Evolutionary conservation across 1,284 basidiomycete species (phyloP).

Genomic region (Gomphus bonarii): DNA sequence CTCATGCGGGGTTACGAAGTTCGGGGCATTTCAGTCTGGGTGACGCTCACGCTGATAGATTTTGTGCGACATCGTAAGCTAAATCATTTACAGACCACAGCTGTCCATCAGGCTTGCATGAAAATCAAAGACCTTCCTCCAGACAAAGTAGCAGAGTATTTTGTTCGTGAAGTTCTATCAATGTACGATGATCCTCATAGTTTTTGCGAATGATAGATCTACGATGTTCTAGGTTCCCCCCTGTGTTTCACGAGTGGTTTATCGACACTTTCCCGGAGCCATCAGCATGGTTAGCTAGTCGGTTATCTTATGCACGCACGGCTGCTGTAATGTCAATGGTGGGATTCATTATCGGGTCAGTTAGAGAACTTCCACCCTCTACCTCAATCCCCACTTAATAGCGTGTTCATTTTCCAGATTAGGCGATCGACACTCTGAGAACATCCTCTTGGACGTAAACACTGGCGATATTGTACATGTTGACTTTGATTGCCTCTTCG

Average conservation of each 20-base stretch:
- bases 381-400: not conserved
- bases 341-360: conserved; percentile 90
- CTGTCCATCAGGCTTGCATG: conserved; percentile 46
- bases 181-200: conserved; percentile 30
- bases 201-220: not conserved
- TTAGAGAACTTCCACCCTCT: not conserved
- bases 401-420: conserved; percentile 41
- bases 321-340: conserved; percentile 99
- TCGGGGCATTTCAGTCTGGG: conserved; percentile 52
- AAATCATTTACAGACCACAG: conserved; percentile 24
- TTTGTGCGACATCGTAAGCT: not conserved
- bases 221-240: conserved; percentile 51
- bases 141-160: conserved; percentile 48
- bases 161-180: conserved; percentile 50
- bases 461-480: conserved; percentile 94
- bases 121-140: conserved; percentile 44
- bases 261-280: conserved; percentile 95
- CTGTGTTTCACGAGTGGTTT: conserved; percentile 98
- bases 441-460: conserved; percentile 86
- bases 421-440: conserved; percentile 97
- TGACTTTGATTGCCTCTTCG: conserved; percentile 97
- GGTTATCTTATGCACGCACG: conserved; percentile 82
- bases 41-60: conserved; percentile 4
- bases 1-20: conserved; percentile 67
- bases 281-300: conserved; percentile 85